These are phyloP conservation scores for Colletotrichum sp. DNA, from an alignment of 2,329 filamentous ascomycete genomes.

Conservation along the genomic window DNA sequence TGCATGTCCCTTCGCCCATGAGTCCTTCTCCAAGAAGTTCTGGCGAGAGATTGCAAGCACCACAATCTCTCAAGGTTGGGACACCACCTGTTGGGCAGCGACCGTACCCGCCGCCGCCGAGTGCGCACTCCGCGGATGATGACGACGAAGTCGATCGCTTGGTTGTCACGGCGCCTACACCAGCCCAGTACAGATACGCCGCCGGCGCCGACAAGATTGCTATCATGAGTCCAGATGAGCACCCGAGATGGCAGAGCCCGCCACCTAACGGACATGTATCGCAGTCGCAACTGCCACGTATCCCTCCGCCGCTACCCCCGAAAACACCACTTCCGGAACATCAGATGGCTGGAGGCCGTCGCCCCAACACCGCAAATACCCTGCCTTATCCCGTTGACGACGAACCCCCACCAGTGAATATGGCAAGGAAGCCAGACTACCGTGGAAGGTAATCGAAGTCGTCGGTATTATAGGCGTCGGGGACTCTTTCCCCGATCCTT, in stretches of 20 bases:
- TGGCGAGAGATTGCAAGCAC: conserved; percentile 46
- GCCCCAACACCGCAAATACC: conserved; percentile 27
- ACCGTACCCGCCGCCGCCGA: conserved; percentile 31
- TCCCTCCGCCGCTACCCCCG: conserved; percentile 74
- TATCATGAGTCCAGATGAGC: conserved; percentile 64
- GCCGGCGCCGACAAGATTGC: conserved; percentile 71
- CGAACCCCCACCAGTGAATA: conserved; percentile 84
- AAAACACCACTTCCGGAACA: conserved; percentile 73
- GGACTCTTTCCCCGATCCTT: not conserved
- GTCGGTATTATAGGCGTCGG: not conserved
- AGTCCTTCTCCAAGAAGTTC: conserved; percentile 54
- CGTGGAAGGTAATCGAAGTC: conserved; percentile 45
- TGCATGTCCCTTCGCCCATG: conserved; percentile 41
- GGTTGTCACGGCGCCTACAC: conserved; percentile 60
- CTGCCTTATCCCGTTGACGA: conserved; percentile 81
- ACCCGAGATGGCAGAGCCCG: conserved; percentile 45
- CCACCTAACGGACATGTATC: conserved; percentile 18
- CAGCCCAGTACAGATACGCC: conserved; percentile 61
- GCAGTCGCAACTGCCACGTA: conserved; percentile 29
- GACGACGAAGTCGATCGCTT: conserved; percentile 56
- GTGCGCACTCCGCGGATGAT: conserved; percentile 26
- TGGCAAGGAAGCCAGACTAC: conserved; percentile 83
- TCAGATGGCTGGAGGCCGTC: conserved; percentile 38
- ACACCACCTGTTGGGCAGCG: conserved; percentile 27
- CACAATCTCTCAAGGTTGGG: conserved; percentile 29